phyloP scores from a whole-genome alignment of 116 monocot species.

The Iris pallida region DNA sequence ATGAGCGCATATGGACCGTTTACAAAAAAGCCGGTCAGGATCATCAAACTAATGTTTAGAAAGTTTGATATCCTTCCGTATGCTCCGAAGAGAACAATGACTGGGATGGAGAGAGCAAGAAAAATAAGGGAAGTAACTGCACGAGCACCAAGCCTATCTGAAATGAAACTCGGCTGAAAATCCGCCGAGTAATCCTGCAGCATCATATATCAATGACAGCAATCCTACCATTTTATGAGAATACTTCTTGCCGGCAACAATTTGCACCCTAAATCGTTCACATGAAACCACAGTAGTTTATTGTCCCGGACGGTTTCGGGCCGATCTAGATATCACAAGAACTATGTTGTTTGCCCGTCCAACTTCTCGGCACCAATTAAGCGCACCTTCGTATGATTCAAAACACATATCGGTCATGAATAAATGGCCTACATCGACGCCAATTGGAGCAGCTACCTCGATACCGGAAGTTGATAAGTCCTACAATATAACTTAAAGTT shows the following conservation, averaged over 20 bases:
- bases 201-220: conserved; percentile 84
- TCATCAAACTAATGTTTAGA: conserved; percentile 68
- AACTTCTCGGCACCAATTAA: no score
- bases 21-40: conserved; percentile 85
- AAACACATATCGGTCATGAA: no score
- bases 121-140: conserved; percentile 70
- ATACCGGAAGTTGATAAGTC: no score
- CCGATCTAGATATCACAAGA: no score
- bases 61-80: conserved; percentile 57
- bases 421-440: no score
- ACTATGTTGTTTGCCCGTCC: no score
- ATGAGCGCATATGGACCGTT: conserved; percentile 96
- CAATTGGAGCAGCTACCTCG: no score
- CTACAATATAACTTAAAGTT: no score
- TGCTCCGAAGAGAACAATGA: conserved; percentile 53
- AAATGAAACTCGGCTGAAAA: conserved; percentile 78
- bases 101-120: conserved; percentile 73
- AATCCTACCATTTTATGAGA: conserved; percentile 81
- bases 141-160: conserved; percentile 66
- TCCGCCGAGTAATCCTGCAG: conserved; percentile 88
- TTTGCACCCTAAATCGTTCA: background rate
- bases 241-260: conserved; percentile 66
- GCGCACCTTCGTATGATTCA: no score
- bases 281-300: no score
- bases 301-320: no score